phyloP scores from a whole-genome alignment of 176 grass and related monocot genomes.

The Elaeis guineensis region DNA sequence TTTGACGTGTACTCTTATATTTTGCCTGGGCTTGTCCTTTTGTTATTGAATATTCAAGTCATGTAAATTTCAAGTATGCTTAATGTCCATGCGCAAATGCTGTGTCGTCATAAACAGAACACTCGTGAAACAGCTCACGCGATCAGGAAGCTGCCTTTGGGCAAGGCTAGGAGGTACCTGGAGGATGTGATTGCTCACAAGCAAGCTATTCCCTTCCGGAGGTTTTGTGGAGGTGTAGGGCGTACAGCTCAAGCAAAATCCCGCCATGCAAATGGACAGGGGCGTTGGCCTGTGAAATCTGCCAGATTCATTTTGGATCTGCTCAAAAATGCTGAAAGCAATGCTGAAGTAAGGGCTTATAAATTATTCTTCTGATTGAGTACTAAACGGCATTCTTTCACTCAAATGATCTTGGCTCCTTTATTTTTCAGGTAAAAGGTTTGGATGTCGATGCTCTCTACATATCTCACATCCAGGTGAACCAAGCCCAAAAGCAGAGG shows the following conservation, averaged over 20 bases:
- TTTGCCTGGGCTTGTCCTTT: no score
- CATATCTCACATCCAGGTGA: conserved; percentile 65
- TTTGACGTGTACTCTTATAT: no score
- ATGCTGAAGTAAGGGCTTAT: conserved; percentile 21
- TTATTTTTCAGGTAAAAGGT: conserved; percentile 42
- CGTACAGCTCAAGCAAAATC: conserved; percentile 74
- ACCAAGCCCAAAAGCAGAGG: conserved; percentile 65
- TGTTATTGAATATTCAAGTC: no score
- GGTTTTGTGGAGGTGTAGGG: conserved; percentile 71
- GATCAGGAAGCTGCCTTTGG: conserved; percentile 43
- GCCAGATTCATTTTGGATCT: conserved; percentile 72
- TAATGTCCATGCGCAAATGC: no score
- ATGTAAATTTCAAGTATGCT: no score
- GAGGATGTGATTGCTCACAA: conserved; percentile 90
- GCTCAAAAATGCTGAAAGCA: conserved; percentile 89
- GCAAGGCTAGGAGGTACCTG: conserved; percentile 82
- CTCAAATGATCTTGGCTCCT: background rate
- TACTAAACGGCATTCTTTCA: background rate
- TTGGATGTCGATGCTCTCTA: conserved; percentile 73
- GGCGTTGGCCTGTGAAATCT: conserved; percentile 80
- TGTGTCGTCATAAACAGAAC: conserved; percentile 31
- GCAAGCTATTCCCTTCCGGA: conserved; percentile 82
- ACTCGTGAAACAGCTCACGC: conserved; percentile 72
- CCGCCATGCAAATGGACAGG: conserved; percentile 68
- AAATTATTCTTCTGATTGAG: background rate